phyloP scores from a whole-genome alignment of 495 filamentous ascomycete species.

The Poronia punctata region DNA sequence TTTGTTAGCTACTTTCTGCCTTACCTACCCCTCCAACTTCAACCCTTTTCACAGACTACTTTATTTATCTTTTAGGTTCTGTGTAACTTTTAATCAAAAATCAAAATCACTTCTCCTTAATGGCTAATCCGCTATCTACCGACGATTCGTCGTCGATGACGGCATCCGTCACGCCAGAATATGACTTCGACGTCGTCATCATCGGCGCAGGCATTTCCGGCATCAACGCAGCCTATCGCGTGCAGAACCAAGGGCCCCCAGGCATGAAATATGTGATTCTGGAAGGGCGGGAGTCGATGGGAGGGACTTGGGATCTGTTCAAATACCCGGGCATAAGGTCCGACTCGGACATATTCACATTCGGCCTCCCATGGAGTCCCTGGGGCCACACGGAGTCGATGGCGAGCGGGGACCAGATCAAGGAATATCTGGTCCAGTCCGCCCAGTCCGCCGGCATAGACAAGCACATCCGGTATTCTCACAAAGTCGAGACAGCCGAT shows the following conservation, averaged over 20 bases:
- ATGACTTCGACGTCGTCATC: constrained; percentile 57
- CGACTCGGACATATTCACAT: constrained; percentile 61
- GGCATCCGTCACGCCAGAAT: background rate
- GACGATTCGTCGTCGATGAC: background rate
- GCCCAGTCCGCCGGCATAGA: constrained; percentile 55
- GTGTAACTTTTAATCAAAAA: too few relatives aligned
- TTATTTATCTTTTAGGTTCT: too few relatives aligned
- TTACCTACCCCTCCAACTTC: too few relatives aligned
- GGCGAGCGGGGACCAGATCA: constrained; percentile 52
- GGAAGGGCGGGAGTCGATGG: constrained; percentile 52
- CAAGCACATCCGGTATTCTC: constrained; percentile 51
- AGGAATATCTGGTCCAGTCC: constrained; percentile 54
- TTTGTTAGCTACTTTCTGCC: too few relatives aligned
- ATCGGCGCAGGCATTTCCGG: constrained; percentile 70
- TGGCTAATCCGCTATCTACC: background rate
- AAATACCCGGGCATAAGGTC: constrained; percentile 63
- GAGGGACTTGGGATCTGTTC: constrained; percentile 70
- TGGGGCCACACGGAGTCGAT: constrained; percentile 55
- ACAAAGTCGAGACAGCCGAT: constrained; percentile 46
- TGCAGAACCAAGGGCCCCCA: constrained; percentile 54
- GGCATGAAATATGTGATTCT: constrained; percentile 51
- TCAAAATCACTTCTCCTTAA: too few relatives aligned
- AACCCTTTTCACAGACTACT: too few relatives aligned
- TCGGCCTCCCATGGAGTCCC: constrained; percentile 52
- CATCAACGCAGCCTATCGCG: constrained; percentile 65